Percentiles rank a stretch among this genome's conserved stretches.
Conservation (phyloP, 2,329 filamentous ascomycete species). For the Canariomyces notabilis region DNA sequence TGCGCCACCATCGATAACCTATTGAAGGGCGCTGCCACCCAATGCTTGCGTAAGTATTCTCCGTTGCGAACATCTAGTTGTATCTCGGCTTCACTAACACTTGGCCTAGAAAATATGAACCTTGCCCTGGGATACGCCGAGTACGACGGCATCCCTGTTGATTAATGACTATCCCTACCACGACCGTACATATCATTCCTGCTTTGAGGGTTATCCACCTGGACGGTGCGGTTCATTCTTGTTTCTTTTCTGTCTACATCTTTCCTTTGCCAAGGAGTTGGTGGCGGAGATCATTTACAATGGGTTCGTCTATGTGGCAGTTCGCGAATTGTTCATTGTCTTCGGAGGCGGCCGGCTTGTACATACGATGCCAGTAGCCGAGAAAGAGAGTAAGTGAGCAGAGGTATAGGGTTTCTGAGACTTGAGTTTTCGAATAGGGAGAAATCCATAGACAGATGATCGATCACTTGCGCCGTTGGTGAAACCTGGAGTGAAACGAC, state of each 20-base stretch:
- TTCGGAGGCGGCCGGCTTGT: constrained; percentile 1
- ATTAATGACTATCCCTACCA: constrained; percentile 29
- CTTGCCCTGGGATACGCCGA: constrained; percentile 82
- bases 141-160: constrained; percentile 75
- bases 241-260: neutral
- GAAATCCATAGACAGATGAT: neutral
- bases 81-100: constrained; percentile 8
- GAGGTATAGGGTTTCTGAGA: neutral
- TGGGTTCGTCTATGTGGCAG: neutral
- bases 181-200: constrained; percentile 4
- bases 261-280: constrained; percentile 1
- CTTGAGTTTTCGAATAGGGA: neutral
- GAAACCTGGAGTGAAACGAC: too few species aligned
- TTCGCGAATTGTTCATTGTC: neutral
- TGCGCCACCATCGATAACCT: constrained; percentile 93
- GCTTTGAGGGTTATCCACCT: neutral
- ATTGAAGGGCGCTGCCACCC: constrained; percentile 86
- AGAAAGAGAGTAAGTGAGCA: neutral
- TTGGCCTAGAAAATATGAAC: constrained; percentile 76
- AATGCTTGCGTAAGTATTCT: constrained; percentile 73
- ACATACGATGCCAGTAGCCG: constrained; percentile 4
- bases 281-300: constrained; percentile 1
- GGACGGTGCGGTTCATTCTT: too few species aligned
- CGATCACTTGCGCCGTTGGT: neutral
- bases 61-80: neutral